These are phyloP conservation scores for Rhododendron williamsianum DNA, from an alignment of 148 eudicot species.

Conservation along the genomic window DNA sequence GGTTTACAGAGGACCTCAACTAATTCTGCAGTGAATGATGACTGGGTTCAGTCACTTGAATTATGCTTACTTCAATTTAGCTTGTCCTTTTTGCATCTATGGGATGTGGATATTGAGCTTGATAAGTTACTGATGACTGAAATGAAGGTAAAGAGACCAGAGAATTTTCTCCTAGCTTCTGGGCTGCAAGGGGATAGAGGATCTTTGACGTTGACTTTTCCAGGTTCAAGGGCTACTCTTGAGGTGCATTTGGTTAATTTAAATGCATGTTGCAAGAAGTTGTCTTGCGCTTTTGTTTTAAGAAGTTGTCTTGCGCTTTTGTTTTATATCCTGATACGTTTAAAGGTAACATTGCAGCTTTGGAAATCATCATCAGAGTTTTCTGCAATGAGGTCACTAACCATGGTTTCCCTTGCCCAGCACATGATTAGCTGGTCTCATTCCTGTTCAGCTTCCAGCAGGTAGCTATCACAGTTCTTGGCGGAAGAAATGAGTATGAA, in stretches of 20 bases:
- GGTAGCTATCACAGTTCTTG: slow-evolving; percentile 59
- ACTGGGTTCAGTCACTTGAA: slow-evolving; percentile 31
- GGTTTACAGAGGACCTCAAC: slow-evolving; percentile 23
- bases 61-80: slow-evolving; percentile 61
- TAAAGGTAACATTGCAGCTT: slow-evolving; percentile 56
- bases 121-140: slow-evolving; percentile 65
- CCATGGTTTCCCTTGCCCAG: slow-evolving; percentile 89
- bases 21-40: slow-evolving; percentile 24
- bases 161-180: slow-evolving; percentile 55
- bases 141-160: slow-evolving; percentile 66
- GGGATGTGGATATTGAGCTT: slow-evolving; percentile 74
- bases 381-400: slow-evolving; percentile 84
- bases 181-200: slow-evolving; percentile 92
- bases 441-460: slow-evolving; percentile 72
- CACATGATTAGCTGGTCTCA: slow-evolving; percentile 69
- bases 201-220: slow-evolving; percentile 81
- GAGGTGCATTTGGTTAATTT: slow-evolving; percentile 55
- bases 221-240: slow-evolving; percentile 53
- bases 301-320: slow-evolving; percentile 4
- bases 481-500: neutral
- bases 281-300: slow-evolving; percentile 5
- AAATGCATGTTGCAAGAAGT: slow-evolving; percentile 15
- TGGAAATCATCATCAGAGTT: slow-evolving; percentile 97
- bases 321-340: slow-evolving; percentile 22
- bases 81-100: slow-evolving; percentile 82